Conservation (phyloP, 2,329 filamentous ascomycete species). For the Alternaria ventricosa region DNA sequence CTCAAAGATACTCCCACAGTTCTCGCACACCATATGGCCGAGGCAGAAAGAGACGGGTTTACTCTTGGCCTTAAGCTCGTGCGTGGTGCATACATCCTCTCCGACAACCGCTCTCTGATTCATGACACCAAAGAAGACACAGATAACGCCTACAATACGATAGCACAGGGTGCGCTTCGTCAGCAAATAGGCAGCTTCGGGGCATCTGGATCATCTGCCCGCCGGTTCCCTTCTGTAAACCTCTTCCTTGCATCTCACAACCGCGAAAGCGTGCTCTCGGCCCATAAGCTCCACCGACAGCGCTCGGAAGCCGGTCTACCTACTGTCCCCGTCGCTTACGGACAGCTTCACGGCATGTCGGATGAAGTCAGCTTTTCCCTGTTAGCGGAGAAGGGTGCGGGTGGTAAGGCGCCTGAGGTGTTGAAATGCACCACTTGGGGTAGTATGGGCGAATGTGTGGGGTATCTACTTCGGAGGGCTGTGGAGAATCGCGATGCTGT, state of each 20-base stretch:
- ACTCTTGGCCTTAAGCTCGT: slow-evolving; percentile 65
- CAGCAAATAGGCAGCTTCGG: slow-evolving; percentile 36
- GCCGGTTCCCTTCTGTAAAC: slow-evolving; percentile 53
- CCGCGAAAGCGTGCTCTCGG: slow-evolving; percentile 67
- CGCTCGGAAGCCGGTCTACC: slow-evolving; percentile 47
- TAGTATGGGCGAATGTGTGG: slow-evolving; percentile 74
- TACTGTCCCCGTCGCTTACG: slow-evolving; percentile 65
- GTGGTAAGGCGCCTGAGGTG: slow-evolving; percentile 53
- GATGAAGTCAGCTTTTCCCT: slow-evolving; percentile 77
- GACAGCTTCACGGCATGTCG: slow-evolving; percentile 93
- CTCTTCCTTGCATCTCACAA: slow-evolving; percentile 87
- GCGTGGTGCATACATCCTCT: slow-evolving; percentile 63
- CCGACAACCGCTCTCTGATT: slow-evolving; percentile 59
- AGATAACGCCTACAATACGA: slow-evolving; percentile 69
- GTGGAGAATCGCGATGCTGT: slow-evolving; percentile 68
- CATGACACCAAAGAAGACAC: slow-evolving; percentile 63
- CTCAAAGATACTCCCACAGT: slow-evolving; percentile 56
- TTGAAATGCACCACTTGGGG: slow-evolving; percentile 67
- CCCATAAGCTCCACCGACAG: slow-evolving; percentile 57
- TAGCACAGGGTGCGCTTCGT: slow-evolving; percentile 62
- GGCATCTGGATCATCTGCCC: slow-evolving; percentile 9
- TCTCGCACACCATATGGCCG: slow-evolving; percentile 54
- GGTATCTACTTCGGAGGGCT: slow-evolving; percentile 68
- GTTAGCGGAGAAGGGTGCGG: slow-evolving; percentile 27
- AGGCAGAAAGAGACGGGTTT: slow-evolving; percentile 57